A percentile compares a stretch with the other conserved stretches of the same genome.
Conservation (phyloP, 2,329 filamentous ascomycete genomes). For the Pseudophaeomoniella oleicola region DNA sequence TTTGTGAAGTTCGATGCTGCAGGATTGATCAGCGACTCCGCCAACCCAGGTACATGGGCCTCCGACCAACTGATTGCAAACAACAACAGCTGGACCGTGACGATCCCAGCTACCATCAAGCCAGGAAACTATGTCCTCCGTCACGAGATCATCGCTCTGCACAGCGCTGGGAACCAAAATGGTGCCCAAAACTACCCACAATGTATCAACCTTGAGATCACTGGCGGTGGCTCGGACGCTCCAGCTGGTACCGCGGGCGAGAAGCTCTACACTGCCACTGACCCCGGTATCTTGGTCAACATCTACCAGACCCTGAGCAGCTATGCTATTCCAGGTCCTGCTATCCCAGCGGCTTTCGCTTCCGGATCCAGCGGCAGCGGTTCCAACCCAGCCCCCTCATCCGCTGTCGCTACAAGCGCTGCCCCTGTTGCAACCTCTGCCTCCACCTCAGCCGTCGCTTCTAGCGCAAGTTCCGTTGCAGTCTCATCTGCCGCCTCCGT, state of each 20-base stretch:
- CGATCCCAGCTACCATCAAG: constrained; percentile 30
- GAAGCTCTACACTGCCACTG: constrained; percentile 40
- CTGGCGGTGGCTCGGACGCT: constrained; percentile 34
- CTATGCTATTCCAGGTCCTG: constrained; percentile 39
- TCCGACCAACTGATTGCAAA: constrained; percentile 36
- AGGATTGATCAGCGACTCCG: constrained; percentile 33
- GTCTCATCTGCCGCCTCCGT: background rate
- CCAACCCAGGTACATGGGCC: constrained; percentile 37
- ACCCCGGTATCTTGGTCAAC: constrained; percentile 45
- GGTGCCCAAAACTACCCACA: constrained; percentile 42
- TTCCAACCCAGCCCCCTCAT: background rate
- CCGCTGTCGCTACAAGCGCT: background rate
- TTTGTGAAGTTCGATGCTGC: constrained; percentile 51
- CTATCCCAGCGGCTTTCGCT: constrained; percentile 7
- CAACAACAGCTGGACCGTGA: constrained; percentile 37
- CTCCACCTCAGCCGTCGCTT: background rate
- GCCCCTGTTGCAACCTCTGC: background rate
- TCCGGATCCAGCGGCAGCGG: background rate
- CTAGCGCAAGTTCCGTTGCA: background rate
- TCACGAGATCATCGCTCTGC: constrained; percentile 41
- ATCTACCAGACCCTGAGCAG: constrained; percentile 36
- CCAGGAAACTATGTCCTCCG: constrained; percentile 40
- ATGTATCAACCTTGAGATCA: constrained; percentile 47
- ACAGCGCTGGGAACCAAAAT: constrained; percentile 28
- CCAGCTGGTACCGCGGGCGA: constrained; percentile 32